Percentiles rank a stretch among this genome's conserved stretches.
Evolutionary conservation across 2,329 filamentous ascomycete species (phyloP).

Genomic region (Dendrostoma leiphaemia): DNA sequence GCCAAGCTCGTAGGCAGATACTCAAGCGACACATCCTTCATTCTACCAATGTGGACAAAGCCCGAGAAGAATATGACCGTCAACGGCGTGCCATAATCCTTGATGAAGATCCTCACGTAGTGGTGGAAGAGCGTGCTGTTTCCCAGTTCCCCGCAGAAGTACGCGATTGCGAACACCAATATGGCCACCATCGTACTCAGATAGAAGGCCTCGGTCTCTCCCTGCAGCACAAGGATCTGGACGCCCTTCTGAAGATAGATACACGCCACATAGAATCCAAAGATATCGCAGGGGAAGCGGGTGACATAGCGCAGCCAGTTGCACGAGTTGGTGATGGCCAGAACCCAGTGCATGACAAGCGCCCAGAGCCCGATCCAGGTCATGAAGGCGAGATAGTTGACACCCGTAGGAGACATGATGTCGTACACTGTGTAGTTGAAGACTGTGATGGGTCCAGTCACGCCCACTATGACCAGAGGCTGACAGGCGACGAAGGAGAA

Average conservation of each 20-base stretch:
- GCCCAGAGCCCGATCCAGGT: conserved; percentile 90
- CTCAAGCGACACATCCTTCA: conserved; percentile 68
- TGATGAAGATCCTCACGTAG: conserved; percentile 75
- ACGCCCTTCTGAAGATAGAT: conserved; percentile 92
- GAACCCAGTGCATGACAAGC: conserved; percentile 77
- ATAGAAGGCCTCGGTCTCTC: conserved; percentile 66
- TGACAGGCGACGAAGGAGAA: conserved; percentile 80
- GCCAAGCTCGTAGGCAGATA: conserved; percentile 73
- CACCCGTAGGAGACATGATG: conserved; percentile 74
- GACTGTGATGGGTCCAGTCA: conserved; percentile 87
- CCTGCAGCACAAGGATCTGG: conserved; percentile 77
- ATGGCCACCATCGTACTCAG: conserved; percentile 75
- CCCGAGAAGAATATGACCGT: conserved; percentile 86
- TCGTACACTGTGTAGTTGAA: conserved; percentile 95
- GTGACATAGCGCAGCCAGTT: conserved; percentile 89
- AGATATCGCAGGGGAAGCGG: conserved; percentile 88
- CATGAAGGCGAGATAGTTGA: conserved; percentile 88
- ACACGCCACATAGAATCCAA: conserved; percentile 89
- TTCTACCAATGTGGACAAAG: conserved; percentile 82
- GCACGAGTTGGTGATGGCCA: conserved; percentile 82
- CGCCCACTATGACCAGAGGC: conserved; percentile 85
- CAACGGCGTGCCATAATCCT: conserved; percentile 84
- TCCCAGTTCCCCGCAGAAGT: conserved; percentile 70
- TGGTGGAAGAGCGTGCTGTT: conserved; percentile 71
- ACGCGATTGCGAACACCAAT: conserved; percentile 75